Base-by-base conservation (phyloP, 2,329 filamentous ascomycete species). In the Stagonosporopsis vannaccii region DNA sequence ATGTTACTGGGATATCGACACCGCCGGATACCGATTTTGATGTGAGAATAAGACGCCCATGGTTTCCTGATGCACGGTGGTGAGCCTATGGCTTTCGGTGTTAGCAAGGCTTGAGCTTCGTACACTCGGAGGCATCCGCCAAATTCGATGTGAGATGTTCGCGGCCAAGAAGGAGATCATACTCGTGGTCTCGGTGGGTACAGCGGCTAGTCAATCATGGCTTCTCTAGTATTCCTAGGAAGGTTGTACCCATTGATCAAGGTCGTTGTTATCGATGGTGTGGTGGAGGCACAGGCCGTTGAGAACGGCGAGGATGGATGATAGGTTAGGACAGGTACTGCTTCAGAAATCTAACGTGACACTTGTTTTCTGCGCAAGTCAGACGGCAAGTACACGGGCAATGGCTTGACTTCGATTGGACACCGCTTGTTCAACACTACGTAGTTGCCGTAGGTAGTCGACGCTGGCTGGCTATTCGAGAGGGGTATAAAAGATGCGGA, bases 61-160 rank as follows among this genome's bases (percentile, higher is more conserved):
- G 42, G 73, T 88, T 0, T 77, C 85, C 59, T 88, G n/a, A 88
- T 89, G 85, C 82, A 85, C 8, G 85, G 82, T 2, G 86, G 85
- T 8, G 85, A 87, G 59, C 78, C 85, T 0, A 85, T 89, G 82
- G 86, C 86, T 0, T 68, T 81, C 1, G 85, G 85, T 0, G 76
- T 89, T 41, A 84, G 71, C 60, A 78, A 85, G 0, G 82, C 75
- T 0, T 81, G 4, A 79, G 75, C 66, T 85, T 87, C 48, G 43
- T 85, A 0, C 84, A 87, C 56, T 79, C 77, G 1, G 69, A 68
- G 2, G 1, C 59, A 3, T 70, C 78, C 0, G 49, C 66, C 0
- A 80, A 87, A 32, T 60, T 88, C 36, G 71, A 71, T 40, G 2
- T 26, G 0, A 36, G 79, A 1, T 79, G 85, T 61, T 87, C 0